Percentiles rank a stretch among this genome's conserved stretches.
Conservation (phyloP, 257 asterid genomes). For the Plectranthus barbatus region DNA sequence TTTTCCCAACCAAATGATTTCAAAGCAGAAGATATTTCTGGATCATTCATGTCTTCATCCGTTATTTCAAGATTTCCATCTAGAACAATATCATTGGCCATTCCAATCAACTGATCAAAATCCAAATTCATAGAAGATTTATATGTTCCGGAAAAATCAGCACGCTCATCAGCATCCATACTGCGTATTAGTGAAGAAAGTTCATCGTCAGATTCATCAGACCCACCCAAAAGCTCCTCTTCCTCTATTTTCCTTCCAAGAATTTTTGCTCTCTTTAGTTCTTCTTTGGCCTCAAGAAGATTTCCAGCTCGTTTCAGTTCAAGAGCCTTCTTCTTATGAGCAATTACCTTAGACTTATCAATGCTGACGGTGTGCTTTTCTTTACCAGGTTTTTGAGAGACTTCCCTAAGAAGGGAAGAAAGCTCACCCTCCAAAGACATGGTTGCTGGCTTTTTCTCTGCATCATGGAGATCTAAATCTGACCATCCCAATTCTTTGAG, state of each 20-base stretch:
- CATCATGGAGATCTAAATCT: constrained; percentile 61
- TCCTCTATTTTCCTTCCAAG: constrained; percentile 90
- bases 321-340: constrained; percentile 83
- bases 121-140: constrained; percentile 37
- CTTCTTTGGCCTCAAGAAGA: constrained; percentile 85
- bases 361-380: constrained; percentile 32
- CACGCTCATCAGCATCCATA: constrained; percentile 47
- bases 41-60: constrained; percentile 75
- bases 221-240: constrained; percentile 74
- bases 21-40: constrained; percentile 74
- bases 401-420: constrained; percentile 60
- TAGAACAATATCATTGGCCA: constrained; percentile 40
- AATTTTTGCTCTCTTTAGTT: constrained; percentile 83
- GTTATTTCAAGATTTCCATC: constrained; percentile 67
- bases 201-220: constrained; percentile 88
- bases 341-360: constrained; percentile 63
- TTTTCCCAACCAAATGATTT: constrained; percentile 86
- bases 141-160: constrained; percentile 28
- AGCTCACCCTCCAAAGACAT: constrained; percentile 80
- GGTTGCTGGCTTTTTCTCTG: constrained; percentile 48
- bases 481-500: constrained; percentile 96
- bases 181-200: constrained; percentile 55
- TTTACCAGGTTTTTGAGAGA: constrained; percentile 39
- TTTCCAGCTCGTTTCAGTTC: constrained; percentile 85
- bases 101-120: constrained; percentile 35